A percentile compares a stretch with the other conserved stretches of the same genome.
phyloP scores from a whole-genome alignment of 2,329 filamentous ascomycete genomes.

The Oidium heveae region DNA sequence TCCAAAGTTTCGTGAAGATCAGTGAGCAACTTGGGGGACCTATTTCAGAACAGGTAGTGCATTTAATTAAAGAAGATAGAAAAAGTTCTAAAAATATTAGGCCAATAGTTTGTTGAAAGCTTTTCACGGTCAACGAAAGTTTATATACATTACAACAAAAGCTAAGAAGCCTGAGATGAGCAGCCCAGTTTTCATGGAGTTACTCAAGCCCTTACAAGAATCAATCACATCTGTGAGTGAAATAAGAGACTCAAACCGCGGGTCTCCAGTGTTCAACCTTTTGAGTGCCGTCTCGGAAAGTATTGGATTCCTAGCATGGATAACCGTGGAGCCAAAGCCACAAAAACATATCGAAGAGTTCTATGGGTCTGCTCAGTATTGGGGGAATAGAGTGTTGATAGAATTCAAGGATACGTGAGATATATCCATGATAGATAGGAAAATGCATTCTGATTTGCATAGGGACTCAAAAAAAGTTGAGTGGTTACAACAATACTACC shows the following conservation, averaged over 20 bases:
- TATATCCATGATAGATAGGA: not conserved
- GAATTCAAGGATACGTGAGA: slow-evolving; percentile 60
- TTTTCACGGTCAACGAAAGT: slow-evolving; percentile 67
- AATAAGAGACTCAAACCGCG: slow-evolving; percentile 60
- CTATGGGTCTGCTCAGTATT: slow-evolving; percentile 69
- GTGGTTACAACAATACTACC: slow-evolving; percentile 84
- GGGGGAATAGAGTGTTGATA: slow-evolving; percentile 80
- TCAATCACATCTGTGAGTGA: slow-evolving; percentile 55
- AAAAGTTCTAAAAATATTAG: slow-evolving; percentile 11
- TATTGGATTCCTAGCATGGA: slow-evolving; percentile 75
- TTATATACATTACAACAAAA: slow-evolving; percentile 69
- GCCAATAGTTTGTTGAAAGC: slow-evolving; percentile 30
- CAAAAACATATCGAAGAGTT: slow-evolving; percentile 67
- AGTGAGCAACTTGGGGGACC: slow-evolving; percentile 56
- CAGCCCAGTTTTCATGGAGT: slow-evolving; percentile 39
- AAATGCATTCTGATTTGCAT: slow-evolving; percentile 3
- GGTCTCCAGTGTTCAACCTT: slow-evolving; percentile 51
- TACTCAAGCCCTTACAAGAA: slow-evolving; percentile 70
- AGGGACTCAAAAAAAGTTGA: slow-evolving; percentile 62
- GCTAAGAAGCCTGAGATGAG: slow-evolving; percentile 67
- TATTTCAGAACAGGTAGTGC: slow-evolving; percentile 54
- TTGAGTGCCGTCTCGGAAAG: slow-evolving; percentile 74
- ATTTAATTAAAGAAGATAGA: slow-evolving; percentile 1
- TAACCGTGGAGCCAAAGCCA: slow-evolving; percentile 60
- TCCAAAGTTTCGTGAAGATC: slow-evolving; percentile 53